A percentile compares a stretch with the other conserved stretches of the same genome.
Conservation (phyloP, 179 eudicot species). For the Amaranthus tricolor region DNA sequence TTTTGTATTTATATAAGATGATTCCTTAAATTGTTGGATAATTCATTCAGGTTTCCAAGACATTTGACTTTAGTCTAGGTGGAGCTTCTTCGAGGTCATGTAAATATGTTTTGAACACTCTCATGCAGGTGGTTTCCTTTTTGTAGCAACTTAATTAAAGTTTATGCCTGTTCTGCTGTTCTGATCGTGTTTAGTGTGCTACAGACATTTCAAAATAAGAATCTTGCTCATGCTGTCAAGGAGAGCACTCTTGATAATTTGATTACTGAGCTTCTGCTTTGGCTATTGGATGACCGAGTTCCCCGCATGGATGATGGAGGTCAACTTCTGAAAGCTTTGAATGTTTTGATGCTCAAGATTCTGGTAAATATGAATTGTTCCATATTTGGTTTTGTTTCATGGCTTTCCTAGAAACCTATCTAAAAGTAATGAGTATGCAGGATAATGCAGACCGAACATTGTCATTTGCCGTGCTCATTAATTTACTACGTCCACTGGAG, state of each 20-base stretch:
- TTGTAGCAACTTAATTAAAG: background rate
- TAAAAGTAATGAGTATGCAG: slow-evolving; percentile 37
- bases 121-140: slow-evolving; percentile 67
- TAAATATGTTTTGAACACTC: slow-evolving; percentile 92
- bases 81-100: slow-evolving; percentile 99
- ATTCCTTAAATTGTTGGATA: background rate
- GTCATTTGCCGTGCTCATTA: slow-evolving; percentile 89
- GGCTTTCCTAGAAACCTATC: background rate
- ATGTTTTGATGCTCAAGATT: slow-evolving; percentile 92
- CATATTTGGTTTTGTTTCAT: background rate
- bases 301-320: slow-evolving; percentile 97
- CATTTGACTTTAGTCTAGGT: slow-evolving; percentile 81
- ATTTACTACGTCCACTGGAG: slow-evolving; percentile 79
- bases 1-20: background rate
- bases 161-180: slow-evolving; percentile 7
- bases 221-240: slow-evolving; percentile 79
- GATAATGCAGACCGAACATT: slow-evolving; percentile 96
- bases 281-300: slow-evolving; percentile 99
- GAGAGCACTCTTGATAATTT: slow-evolving; percentile 79
- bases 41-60: slow-evolving; percentile 71
- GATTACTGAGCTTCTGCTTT: slow-evolving; percentile 89
- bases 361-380: slow-evolving; percentile 43
- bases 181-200: slow-evolving; percentile 20
- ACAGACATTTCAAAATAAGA: slow-evolving; percentile 89
- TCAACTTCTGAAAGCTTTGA: slow-evolving; percentile 89